A percentile compares a stretch with the other conserved stretches of the same genome.
phyloP scores from a whole-genome alignment of 2,329 filamentous ascomycete genomes.

The Epicoccum sorghinum region DNA sequence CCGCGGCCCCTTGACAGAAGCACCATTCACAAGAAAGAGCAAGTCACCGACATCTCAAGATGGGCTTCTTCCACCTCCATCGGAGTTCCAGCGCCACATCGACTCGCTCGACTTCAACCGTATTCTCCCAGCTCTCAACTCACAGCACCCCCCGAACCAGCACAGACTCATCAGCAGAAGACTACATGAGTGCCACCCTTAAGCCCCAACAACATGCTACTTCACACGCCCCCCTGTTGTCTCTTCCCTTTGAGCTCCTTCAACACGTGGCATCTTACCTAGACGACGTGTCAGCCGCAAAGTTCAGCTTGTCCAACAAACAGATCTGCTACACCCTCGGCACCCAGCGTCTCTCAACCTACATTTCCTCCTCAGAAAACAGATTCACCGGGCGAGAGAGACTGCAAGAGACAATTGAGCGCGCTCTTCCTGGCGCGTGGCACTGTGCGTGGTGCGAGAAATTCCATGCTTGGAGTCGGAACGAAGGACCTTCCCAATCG shows the following conservation, averaged over 20 bases:
- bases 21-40: not conserved
- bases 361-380: conserved; percentile 20
- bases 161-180: conserved; percentile 3
- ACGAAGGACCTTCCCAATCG: conserved; percentile 19
- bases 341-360: conserved; percentile 22
- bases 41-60: not conserved
- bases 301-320: conserved; percentile 35
- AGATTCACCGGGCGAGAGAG: conserved; percentile 30
- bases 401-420: conserved; percentile 37
- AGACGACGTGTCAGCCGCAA: conserved; percentile 26
- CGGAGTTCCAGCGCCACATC: conserved; percentile 3
- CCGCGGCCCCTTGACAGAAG: not conserved
- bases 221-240: conserved; percentile 23
- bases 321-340: conserved; percentile 40
- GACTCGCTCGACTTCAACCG: conserved; percentile 2
- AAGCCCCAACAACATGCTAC: not conserved
- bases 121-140: not conserved
- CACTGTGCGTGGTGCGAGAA: conserved; percentile 44
- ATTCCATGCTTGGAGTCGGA: conserved; percentile 33
- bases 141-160: conserved; percentile 8
- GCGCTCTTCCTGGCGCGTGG: conserved; percentile 41
- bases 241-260: conserved; percentile 39
- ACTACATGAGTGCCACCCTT: conserved; percentile 16
- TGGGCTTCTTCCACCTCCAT: conserved; percentile 15
- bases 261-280: conserved; percentile 39